Evolutionary conservation across 805 yeast genomes (phyloP).

Genomic region (Danielozyma ontarioensis): DNA sequence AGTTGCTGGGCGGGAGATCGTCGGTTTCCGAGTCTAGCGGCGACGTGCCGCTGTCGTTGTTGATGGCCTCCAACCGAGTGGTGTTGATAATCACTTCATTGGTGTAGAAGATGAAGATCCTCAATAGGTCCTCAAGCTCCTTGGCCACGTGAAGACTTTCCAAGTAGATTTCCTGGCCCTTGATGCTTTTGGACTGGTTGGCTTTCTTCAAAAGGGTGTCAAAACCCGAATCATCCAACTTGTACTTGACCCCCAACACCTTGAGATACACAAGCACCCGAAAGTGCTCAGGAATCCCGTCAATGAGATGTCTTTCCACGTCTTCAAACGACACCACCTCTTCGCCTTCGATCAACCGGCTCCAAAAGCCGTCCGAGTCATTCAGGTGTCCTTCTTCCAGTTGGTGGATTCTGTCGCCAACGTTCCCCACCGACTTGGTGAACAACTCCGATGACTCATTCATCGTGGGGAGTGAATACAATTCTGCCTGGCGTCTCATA

Average conservation of each 20-base stretch:
- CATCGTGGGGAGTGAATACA: conserved; percentile 18
- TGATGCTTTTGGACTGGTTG: conserved; percentile 2
- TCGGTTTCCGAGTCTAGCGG: conserved; percentile 3
- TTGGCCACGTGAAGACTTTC: conserved; percentile 13
- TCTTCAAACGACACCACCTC: neutral
- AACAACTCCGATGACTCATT: conserved; percentile 15
- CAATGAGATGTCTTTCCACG: conserved; percentile 12
- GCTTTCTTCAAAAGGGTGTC: conserved; percentile 25
- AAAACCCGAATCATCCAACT: conserved; percentile 24
- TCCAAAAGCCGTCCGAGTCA: neutral
- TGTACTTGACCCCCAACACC: conserved; percentile 24
- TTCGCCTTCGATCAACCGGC: neutral
- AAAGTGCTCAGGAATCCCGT: conserved; percentile 27
- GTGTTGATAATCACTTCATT: conserved; percentile 13
- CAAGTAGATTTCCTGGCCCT: conserved; percentile 9
- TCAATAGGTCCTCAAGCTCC: conserved; percentile 18
- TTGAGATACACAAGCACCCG: conserved; percentile 30
- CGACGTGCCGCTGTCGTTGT: conserved; percentile 4
- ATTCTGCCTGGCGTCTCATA: conserved; percentile 17
- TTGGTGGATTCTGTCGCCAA: neutral
- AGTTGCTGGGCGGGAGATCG: conserved; percentile 13
- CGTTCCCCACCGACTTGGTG: conserved; percentile 2
- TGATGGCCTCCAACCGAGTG: conserved; percentile 8
- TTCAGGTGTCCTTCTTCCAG: conserved; percentile 15
- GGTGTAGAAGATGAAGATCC: conserved; percentile 27